phyloP scores from a whole-genome alignment of 495 filamentous ascomycete genomes.

The Delitschia confertaspora region DNA sequence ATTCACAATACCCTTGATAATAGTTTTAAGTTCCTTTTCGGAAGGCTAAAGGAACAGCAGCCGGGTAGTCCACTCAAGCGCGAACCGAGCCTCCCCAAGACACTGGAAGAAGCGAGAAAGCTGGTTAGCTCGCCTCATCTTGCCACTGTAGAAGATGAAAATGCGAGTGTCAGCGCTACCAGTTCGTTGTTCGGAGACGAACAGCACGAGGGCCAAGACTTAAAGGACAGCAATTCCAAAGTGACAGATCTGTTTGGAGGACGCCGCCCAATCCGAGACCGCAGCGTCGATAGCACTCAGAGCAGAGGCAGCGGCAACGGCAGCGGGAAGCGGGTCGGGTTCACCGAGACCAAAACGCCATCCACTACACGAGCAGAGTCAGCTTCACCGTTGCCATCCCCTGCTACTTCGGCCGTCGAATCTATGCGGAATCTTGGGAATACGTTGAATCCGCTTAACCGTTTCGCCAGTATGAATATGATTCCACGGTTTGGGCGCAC shows the following conservation, averaged over 20 bases:
- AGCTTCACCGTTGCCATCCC: conserved; percentile 1
- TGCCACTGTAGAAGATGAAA: conserved; percentile 40
- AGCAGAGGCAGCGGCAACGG: conserved; percentile 53
- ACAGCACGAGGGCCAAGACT: conserved; percentile 10
- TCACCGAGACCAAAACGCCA: conserved; percentile 13
- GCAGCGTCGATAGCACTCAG: conserved; percentile 65
- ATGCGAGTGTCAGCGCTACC: conserved; percentile 36
- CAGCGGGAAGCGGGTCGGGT: conserved; percentile 42
- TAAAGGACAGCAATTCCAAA: conserved; percentile 43
- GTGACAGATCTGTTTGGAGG: conserved; percentile 57
- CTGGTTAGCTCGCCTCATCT: conserved; percentile 64
- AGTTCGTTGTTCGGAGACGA: conserved; percentile 35
- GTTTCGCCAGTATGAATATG: conserved; percentile 57
- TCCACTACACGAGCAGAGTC: not conserved
- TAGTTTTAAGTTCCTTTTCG: conserved; percentile 89
- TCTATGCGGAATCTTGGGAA: conserved; percentile 77
- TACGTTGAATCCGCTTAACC: conserved; percentile 74
- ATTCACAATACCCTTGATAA: conserved; percentile 80
- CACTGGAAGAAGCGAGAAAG: conserved; percentile 82
- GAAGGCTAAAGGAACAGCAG: conserved; percentile 64
- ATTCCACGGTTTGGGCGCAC: conserved; percentile 65
- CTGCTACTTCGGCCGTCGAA: conserved; percentile 55
- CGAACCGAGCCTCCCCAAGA: conserved; percentile 62
- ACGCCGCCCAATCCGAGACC: conserved; percentile 52
- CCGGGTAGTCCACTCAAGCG: conserved; percentile 41